A percentile compares a stretch with the other conserved stretches of the same genome.
These are phyloP conservation scores for Lunasporangiospora selenospora DNA, from an alignment of 192 early-diverging fungal genomes.

Conservation along the genomic window DNA sequence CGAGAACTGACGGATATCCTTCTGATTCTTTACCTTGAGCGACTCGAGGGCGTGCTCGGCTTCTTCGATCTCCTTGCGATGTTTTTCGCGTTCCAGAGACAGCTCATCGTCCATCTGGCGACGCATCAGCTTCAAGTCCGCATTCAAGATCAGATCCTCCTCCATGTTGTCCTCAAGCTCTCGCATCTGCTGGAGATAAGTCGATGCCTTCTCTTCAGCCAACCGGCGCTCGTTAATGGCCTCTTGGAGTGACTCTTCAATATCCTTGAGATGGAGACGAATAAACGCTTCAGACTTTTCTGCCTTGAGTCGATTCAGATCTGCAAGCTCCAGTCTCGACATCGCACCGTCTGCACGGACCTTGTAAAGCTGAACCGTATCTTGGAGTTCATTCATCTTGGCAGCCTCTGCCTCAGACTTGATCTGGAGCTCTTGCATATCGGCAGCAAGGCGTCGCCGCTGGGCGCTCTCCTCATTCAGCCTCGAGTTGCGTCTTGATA, in stretches of 20 bases:
- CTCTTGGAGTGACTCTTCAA: constrained; percentile 71
- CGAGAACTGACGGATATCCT: constrained; percentile 81
- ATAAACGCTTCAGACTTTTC: constrained; percentile 76
- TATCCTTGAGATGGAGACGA: constrained; percentile 70
- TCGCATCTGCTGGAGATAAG: constrained; percentile 71
- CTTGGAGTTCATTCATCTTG: constrained; percentile 64
- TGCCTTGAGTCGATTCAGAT: constrained; percentile 73
- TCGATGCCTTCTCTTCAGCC: constrained; percentile 68
- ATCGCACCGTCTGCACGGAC: constrained; percentile 58
- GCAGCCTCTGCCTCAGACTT: constrained; percentile 66
- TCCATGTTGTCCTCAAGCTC: constrained; percentile 82
- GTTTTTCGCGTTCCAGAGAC: constrained; percentile 67
- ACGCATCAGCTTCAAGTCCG: constrained; percentile 74
- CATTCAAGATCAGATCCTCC: constrained; percentile 71
- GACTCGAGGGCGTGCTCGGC: constrained; percentile 74
- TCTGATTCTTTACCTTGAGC: constrained; percentile 83
- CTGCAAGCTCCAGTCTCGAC: constrained; percentile 68
- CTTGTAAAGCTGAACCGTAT: constrained; percentile 62
- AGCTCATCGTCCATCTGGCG: constrained; percentile 83
- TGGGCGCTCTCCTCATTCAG: constrained; percentile 67
- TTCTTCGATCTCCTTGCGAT: constrained; percentile 79
- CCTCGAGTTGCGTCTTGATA: constrained; percentile 65
- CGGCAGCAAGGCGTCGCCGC: constrained; percentile 60
- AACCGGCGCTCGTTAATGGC: constrained; percentile 62
- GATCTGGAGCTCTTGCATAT: constrained; percentile 67